Evolutionary conservation across 108 stramenopile genomes (phyloP), one percentile per base, ranked within the genome.

Genomic region (Cyclotella atomus): DNA sequence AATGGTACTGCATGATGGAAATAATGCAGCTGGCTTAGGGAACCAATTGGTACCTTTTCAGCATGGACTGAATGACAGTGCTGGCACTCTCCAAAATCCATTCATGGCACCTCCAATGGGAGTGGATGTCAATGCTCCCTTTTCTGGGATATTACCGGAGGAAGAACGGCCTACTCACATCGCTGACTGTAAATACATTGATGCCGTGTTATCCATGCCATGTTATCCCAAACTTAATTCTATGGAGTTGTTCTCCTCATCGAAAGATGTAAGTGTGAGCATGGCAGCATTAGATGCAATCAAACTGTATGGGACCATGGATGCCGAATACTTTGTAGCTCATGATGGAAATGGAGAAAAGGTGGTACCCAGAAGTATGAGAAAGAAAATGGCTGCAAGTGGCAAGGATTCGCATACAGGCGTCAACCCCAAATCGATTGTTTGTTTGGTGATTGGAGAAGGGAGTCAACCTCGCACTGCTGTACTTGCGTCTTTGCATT

Each of bases 171-270:
- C 72, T 24, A 27, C 79, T 7, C 55, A 73, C 44, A 66, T 81
- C 38, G 79, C 79, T 33, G 68, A 81, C 29, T 70, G 79, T 46
- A 81, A 74, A 59, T 81, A 81, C n/a, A 64, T 81, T 44, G 79
- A 81, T 52, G 17, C 35, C 16, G 34, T 81, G 7, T 64, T 81
- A 20, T 49, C 43, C 25, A 66, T 82, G 70, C 81, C 81, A 16
- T 65, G 69, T 28, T 75, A 75, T 70, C 65, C 73, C 23, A 82
- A 75, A 49, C 34, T 82, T 3, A 70, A 71, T 55, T 66, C 73
- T 29, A 57, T 70, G 24, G 80, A 73, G 10, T 36, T 81, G 27
- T 81, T 74, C 35, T 20, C 36, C 2, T 62, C 46, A 0, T 45
- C 50, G 19, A 57, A 44, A 49, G 80, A 81, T 38, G 68, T 53